phyloP scores from a whole-genome alignment of 306 rosid species.

The Quercus wislizeni region DNA sequence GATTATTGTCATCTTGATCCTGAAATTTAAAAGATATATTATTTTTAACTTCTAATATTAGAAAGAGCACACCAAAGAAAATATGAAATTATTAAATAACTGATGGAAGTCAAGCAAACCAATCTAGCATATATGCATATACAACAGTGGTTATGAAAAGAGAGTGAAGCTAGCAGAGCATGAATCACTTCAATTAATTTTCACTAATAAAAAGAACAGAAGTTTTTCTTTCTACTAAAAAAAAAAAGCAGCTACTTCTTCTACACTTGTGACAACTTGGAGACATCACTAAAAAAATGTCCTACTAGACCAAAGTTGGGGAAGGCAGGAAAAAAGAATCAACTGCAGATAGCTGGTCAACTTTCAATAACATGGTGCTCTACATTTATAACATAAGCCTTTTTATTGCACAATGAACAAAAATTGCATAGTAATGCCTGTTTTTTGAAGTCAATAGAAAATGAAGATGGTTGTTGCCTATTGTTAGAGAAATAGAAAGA shows the following conservation, averaged over 20 bases:
- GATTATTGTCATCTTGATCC: slow-evolving; percentile 94
- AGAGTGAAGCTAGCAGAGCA: no score
- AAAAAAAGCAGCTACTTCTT: background rate
- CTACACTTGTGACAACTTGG: background rate
- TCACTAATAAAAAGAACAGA: no score
- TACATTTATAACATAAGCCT: background rate
- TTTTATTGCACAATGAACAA: background rate
- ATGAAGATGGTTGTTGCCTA: background rate
- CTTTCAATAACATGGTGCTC: background rate
- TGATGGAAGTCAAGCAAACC: no score
- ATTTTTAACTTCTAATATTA: background rate
- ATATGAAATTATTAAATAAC: background rate
- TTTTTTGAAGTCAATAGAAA: background rate
- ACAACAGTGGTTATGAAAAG: no score
- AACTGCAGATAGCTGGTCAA: background rate
- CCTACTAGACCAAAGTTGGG: background rate
- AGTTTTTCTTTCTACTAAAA: background rate
- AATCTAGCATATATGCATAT: no score
- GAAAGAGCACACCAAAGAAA: slow-evolving; percentile 8
- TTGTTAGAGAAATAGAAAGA: background rate
- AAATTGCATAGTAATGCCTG: background rate
- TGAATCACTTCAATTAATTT: no score
- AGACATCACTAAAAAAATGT: background rate
- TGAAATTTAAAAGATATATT: slow-evolving; percentile 33
- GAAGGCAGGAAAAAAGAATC: background rate